These are phyloP conservation scores for Pseudevernia furfuracea DNA, from an alignment of 495 filamentous ascomycete species.

Conservation along the genomic window DNA sequence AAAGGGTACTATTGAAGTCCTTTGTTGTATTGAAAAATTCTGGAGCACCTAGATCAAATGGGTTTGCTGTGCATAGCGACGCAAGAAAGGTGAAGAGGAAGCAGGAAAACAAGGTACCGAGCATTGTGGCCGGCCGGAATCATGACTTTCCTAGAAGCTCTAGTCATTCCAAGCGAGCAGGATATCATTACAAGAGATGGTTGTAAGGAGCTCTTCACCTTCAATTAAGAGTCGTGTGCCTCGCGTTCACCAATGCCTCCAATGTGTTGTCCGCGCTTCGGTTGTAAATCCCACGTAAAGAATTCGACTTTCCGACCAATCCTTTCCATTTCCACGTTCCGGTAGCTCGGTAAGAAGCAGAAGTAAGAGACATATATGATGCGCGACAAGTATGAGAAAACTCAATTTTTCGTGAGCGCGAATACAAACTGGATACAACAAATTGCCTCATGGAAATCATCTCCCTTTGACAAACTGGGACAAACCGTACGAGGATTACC, in stretches of 20 bases:
- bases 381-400: too few species aligned
- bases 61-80: not conserved
- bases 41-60: not conserved
- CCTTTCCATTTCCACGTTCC: not conserved
- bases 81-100: not conserved
- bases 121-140: not conserved
- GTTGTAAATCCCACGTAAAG: not conserved
- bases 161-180: not conserved
- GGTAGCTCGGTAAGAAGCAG: not conserved
- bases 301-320: not conserved
- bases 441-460: not conserved
- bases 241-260: not conserved
- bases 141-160: not conserved
- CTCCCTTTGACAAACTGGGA: not conserved
- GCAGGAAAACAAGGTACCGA: not conserved
- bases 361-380: not conserved
- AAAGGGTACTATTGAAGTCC: not conserved
- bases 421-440: not conserved
- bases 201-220: not conserved
- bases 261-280: slow-evolving; percentile 1
- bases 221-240: not conserved
- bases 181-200: not conserved
- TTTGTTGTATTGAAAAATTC: not conserved
- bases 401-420: not conserved
- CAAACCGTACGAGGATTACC: not conserved